Percentiles rank a stretch among this genome's conserved stretches.
Conservation (phyloP, 192 early-diverging fungal genomes). For the Powellomyces hirtus region DNA sequence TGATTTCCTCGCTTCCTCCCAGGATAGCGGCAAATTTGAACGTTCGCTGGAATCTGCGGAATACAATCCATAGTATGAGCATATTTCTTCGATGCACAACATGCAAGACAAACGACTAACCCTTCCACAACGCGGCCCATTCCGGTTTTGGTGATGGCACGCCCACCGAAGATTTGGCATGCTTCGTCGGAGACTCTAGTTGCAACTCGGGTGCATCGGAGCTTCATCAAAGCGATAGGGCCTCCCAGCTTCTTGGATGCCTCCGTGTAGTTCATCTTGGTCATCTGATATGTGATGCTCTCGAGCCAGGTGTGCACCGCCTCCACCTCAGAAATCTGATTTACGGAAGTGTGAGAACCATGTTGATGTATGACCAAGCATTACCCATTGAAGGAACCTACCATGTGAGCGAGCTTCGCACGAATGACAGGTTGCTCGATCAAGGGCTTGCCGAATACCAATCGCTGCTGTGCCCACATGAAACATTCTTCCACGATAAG, state of each 20-base stretch:
- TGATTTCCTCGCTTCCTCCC: constrained; percentile 54
- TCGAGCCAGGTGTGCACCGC: constrained; percentile 62
- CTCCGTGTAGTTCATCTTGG: constrained; percentile 60
- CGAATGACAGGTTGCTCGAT: constrained; percentile 72
- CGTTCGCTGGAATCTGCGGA: constrained; percentile 56
- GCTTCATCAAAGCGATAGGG: constrained; percentile 63
- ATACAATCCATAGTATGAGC: background rate
- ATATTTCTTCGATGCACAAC: background rate
- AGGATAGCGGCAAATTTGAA: constrained; percentile 61
- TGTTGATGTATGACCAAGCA: background rate
- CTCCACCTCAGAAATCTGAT: constrained; percentile 46
- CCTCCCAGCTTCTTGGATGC: constrained; percentile 61
- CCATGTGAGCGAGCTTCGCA: constrained; percentile 65
- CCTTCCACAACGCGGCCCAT: constrained; percentile 65
- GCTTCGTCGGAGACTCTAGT: constrained; percentile 63
- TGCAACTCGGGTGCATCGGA: constrained; percentile 53
- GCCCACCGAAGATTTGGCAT: constrained; percentile 67
- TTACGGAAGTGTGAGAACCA: background rate
- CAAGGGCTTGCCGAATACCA: constrained; percentile 72
- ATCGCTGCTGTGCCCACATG: constrained; percentile 71
- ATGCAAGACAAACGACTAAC: background rate
- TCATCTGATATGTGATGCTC: constrained; percentile 70
- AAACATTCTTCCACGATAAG: constrained; percentile 46
- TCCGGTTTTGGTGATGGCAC: constrained; percentile 67
- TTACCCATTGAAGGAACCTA: constrained; percentile 32